Percentiles rank a stretch among this genome's conserved stretches.
Evolutionary conservation across 2,329 filamentous ascomycete genomes (phyloP).

Genomic region (Albifimbria verrucaria): DNA sequence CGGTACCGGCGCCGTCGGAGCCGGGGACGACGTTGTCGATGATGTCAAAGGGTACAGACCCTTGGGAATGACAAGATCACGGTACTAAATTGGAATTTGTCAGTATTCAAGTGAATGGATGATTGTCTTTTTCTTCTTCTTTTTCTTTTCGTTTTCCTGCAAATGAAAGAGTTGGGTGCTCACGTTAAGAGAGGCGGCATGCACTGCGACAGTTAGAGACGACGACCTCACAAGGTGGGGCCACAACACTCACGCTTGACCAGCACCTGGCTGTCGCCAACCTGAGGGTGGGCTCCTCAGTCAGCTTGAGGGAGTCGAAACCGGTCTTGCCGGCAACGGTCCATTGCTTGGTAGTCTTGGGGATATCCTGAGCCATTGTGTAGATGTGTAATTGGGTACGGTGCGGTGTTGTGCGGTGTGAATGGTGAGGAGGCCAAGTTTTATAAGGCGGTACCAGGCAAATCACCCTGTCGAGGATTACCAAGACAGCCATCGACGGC

Average conservation of each 20-base stretch:
- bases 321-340: constrained; percentile 44
- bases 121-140: too few relatives aligned
- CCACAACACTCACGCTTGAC: constrained; percentile 47
- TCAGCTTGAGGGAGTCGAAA: constrained; percentile 58
- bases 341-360: constrained; percentile 54
- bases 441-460: too few relatives aligned
- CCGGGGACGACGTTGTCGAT: constrained; percentile 43
- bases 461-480: too few relatives aligned
- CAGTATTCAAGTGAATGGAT: neutral
- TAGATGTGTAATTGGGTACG: too few relatives aligned
- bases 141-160: too few relatives aligned
- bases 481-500: too few relatives aligned
- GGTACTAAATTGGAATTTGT: constrained; percentile 31
- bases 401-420: too few relatives aligned
- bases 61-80: constrained; percentile 48
- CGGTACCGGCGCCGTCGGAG: constrained; percentile 52
- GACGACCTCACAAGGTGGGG: neutral
- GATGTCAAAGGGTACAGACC: constrained; percentile 43
- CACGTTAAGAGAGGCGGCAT: constrained; percentile 49
- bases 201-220: constrained; percentile 26
- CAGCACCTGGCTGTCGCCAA: constrained; percentile 69
- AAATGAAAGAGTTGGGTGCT: constrained; percentile 7
- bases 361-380: constrained; percentile 22
- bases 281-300: constrained; percentile 54
- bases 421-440: too few relatives aligned